Evolutionary conservation across 1,139 yeast genomes (phyloP).

Genomic region (Yamadazyma aaseri): DNA sequence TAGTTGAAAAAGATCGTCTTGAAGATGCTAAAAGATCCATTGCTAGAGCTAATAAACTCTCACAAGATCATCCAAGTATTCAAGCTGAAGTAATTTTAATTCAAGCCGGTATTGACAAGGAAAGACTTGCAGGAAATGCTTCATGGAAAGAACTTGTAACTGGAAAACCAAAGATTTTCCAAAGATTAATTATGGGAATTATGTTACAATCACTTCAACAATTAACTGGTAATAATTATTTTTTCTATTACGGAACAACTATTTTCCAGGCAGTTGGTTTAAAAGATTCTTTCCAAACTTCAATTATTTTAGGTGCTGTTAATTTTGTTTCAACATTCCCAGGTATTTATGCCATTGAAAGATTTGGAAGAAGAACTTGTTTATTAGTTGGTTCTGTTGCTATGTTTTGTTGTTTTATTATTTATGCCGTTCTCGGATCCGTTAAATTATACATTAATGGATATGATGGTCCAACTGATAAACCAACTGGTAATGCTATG

Average conservation of each 20-base stretch:
- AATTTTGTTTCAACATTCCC: slow-evolving; percentile 74
- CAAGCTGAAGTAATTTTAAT: slow-evolving; percentile 58
- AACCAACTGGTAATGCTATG: slow-evolving; percentile 67
- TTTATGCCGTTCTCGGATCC: slow-evolving; percentile 61
- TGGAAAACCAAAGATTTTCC: slow-evolving; percentile 66
- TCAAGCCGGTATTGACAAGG: slow-evolving; percentile 17
- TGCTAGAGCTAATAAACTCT: slow-evolving; percentile 62
- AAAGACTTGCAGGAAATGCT: slow-evolving; percentile 15
- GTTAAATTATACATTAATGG: slow-evolving; percentile 59
- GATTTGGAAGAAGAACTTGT: slow-evolving; percentile 68
- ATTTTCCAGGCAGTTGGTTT: slow-evolving; percentile 78
- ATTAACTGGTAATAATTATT: slow-evolving; percentile 77
- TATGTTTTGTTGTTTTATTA: slow-evolving; percentile 33
- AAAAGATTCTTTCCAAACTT: slow-evolving; percentile 69
- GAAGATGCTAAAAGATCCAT: slow-evolving; percentile 47
- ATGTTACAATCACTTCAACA: slow-evolving; percentile 55
- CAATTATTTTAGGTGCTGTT: slow-evolving; percentile 75
- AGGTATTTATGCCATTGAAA: slow-evolving; percentile 66
- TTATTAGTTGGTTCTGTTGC: slow-evolving; percentile 47
- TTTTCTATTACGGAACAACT: slow-evolving; percentile 80
- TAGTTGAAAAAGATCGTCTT: slow-evolving; percentile 36
- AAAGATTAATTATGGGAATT: slow-evolving; percentile 65
- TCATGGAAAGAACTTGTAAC: slow-evolving; percentile 19
- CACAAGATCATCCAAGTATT: slow-evolving; percentile 58
- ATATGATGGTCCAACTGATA: slow-evolving; percentile 31